A percentile compares a stretch with the other conserved stretches of the same genome.
Evolutionary conservation across 179 eudicot species (phyloP).

Genomic region (Carnegiea gigantea): DNA sequence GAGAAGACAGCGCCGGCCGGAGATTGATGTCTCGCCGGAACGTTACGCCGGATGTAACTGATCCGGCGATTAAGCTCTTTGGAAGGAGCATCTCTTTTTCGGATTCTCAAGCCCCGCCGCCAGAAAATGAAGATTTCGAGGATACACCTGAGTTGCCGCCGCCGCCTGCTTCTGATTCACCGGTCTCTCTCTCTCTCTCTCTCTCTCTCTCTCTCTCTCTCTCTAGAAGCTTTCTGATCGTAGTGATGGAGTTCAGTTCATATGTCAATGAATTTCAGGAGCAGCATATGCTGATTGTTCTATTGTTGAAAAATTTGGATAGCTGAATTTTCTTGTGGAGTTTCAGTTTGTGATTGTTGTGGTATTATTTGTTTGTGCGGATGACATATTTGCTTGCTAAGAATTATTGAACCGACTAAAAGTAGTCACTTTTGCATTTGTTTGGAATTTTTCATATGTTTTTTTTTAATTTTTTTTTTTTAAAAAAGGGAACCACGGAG

Average conservation of each 20-base stretch:
- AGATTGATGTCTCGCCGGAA: conserved; percentile 18
- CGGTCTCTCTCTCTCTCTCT: conserved; percentile 5
- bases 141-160: neutral
- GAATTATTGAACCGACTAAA: conserved; percentile 3
- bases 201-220: neutral
- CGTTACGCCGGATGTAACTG: conserved; percentile 3
- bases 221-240: neutral
- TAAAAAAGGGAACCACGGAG: neutral
- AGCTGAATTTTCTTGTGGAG: neutral
- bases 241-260: neutral
- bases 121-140: conserved; percentile 1
- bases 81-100: conserved; percentile 10
- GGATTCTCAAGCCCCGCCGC: neutral
- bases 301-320: neutral
- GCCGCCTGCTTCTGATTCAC: neutral
- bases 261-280: neutral
- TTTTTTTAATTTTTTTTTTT: neutral
- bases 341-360: neutral
- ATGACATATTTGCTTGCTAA: neutral
- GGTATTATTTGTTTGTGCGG: neutral
- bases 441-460: neutral
- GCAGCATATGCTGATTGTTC: neutral
- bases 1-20: neutral
- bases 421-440: neutral
- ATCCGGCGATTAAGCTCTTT: conserved; percentile 23